Evolutionary conservation across 768 basidiomycete genomes (phyloP).

Genomic region (Boletus barrowsii): DNA sequence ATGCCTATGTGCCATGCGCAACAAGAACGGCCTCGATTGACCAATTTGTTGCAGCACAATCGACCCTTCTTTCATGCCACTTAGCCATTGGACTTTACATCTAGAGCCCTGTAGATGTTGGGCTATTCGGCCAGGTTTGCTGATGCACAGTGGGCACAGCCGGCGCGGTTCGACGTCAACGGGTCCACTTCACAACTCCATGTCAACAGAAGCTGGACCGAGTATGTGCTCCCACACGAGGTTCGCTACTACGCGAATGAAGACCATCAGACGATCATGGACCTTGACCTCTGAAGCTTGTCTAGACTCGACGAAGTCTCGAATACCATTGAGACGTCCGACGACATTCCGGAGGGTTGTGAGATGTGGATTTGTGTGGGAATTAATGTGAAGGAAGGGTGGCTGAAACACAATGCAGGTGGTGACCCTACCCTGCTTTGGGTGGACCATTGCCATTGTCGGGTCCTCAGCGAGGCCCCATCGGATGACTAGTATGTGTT

Average conservation of each 20-base stretch:
- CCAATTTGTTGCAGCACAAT: too few species aligned
- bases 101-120: too few species aligned
- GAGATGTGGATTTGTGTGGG: constrained; percentile 63
- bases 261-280: constrained; percentile 60
- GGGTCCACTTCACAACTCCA: constrained; percentile 26
- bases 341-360: constrained; percentile 40
- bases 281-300: constrained; percentile 59
- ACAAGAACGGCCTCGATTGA: too few species aligned
- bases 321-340: constrained; percentile 32
- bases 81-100: too few species aligned
- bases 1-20: too few species aligned
- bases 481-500: constrained; percentile 26
- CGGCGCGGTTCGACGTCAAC: constrained; percentile 24
- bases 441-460: constrained; percentile 64
- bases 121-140: too few species aligned
- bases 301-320: constrained; percentile 42
- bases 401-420: constrained; percentile 30
- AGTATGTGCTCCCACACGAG: constrained; percentile 72
- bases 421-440: constrained; percentile 45
- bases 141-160: constrained; percentile 29
- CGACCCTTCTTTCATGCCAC: too few species aligned
- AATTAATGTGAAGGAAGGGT: constrained; percentile 25
- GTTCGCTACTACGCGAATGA: constrained; percentile 69
- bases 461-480: constrained; percentile 47
- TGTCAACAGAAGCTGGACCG: constrained; percentile 61